These are phyloP conservation scores for Breviolum minutum DNA, from an alignment of 73 alveolate genomes.

Conservation along the genomic window DNA sequence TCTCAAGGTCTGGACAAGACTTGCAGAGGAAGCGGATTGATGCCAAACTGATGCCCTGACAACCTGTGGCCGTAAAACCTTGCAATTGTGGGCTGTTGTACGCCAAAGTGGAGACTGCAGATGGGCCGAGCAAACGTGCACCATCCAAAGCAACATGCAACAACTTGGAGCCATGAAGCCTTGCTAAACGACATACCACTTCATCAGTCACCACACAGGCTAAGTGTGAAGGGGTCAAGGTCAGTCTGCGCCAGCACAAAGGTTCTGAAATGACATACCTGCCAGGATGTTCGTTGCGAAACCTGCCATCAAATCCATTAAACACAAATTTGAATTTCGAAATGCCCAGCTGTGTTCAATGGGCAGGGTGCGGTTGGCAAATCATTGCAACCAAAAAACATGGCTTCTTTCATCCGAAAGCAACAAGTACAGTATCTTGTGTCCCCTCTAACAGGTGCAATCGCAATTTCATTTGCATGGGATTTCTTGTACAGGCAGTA, in stretches of 20 bases:
- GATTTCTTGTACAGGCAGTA: no score
- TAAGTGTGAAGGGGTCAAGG: conserved; percentile 46
- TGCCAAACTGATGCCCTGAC: conserved; percentile 38
- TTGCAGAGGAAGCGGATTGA: conserved; percentile 79
- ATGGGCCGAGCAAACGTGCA: conserved; percentile 64
- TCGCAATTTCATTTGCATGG: no score
- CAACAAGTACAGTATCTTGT: neutral
- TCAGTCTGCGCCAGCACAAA: conserved; percentile 53
- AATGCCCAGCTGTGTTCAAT: neutral
- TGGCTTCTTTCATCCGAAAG: neutral
- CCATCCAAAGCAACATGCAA: conserved; percentile 63
- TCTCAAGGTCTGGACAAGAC: conserved; percentile 40
- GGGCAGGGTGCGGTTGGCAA: neutral
- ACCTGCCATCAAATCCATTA: neutral
- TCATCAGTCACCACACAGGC: conserved; percentile 61
- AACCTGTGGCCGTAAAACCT: conserved; percentile 48
- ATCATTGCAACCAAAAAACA: neutral
- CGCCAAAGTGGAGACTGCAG: conserved; percentile 56
- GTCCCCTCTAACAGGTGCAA: no score
- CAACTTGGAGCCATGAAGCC: conserved; percentile 60
- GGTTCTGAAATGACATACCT: conserved; percentile 27
- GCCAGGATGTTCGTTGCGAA: neutral
- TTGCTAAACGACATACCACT: conserved; percentile 66
- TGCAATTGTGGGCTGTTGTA: conserved; percentile 62
- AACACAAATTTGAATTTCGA: no score